Evolutionary conservation across 306 rosid genomes (phyloP).

Genomic region (Lathyrus tuberosus): DNA sequence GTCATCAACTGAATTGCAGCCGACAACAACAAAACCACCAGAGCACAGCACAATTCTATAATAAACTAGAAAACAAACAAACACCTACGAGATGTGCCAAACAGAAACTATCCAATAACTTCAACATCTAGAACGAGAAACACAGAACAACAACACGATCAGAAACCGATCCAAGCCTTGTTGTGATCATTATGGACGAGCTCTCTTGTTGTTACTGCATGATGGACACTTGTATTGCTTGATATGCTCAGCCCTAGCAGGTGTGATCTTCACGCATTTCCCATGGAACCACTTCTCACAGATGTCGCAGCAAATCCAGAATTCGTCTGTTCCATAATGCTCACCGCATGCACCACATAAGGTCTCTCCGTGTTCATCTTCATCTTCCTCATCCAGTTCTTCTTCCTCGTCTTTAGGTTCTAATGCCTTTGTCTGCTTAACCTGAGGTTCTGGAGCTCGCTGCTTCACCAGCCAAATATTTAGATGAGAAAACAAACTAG

Average conservation of each 20-base stretch:
- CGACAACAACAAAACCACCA: constrained; percentile 39
- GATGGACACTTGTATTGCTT: constrained; percentile 98
- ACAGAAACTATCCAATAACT: constrained; percentile 45
- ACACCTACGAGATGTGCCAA: constrained; percentile 38
- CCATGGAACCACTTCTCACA: constrained; percentile 97
- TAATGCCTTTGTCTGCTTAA: constrained; percentile 48
- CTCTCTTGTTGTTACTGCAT: constrained; percentile 87
- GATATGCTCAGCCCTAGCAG: constrained; percentile 89
- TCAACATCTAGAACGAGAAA: constrained; percentile 38
- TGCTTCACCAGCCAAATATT: constrained; percentile 45
- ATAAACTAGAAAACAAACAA: constrained; percentile 44
- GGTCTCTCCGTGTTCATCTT: constrained; percentile 88
- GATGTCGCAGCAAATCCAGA: constrained; percentile 94
- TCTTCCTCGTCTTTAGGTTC: constrained; percentile 67
- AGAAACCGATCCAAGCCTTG: constrained; percentile 31
- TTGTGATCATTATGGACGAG: constrained; percentile 47
- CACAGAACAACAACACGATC: constrained; percentile 37
- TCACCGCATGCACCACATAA: constrained; percentile 92
- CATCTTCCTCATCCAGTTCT: constrained; percentile 71
- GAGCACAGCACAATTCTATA: constrained; percentile 32
- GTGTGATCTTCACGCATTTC: constrained; percentile 93
- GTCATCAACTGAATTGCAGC: constrained; percentile 48
- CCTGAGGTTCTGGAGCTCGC: constrained; percentile 61
- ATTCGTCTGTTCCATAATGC: constrained; percentile 79
- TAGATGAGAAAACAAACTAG: constrained; percentile 31